Conservation (phyloP, 2,329 filamentous ascomycete genomes). For the Xylariaceae sp. region DNA sequence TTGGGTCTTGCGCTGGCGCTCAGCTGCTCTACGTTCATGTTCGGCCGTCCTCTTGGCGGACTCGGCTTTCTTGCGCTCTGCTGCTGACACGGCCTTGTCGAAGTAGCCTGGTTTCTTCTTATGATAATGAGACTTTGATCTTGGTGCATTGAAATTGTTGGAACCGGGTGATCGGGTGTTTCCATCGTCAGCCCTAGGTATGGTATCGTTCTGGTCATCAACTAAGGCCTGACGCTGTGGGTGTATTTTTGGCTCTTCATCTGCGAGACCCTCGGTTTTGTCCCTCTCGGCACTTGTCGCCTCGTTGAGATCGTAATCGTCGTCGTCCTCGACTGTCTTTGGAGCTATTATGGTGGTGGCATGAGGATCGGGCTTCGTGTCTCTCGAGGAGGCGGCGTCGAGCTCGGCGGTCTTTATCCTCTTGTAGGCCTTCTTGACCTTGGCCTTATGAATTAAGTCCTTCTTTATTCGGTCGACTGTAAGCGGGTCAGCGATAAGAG, state of each 20-base stretch:
- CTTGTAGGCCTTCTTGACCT: conserved; percentile 87
- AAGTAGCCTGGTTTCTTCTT: conserved; percentile 53
- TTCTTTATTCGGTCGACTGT: conserved; percentile 85
- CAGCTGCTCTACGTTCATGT: conserved; percentile 50
- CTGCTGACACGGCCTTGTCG: conserved; percentile 58
- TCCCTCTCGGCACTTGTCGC: not conserved
- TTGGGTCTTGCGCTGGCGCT: conserved; percentile 64
- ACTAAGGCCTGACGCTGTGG: conserved; percentile 42
- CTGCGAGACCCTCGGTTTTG: conserved; percentile 13
- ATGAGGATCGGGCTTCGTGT: conserved; percentile 5
- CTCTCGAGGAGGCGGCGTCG: conserved; percentile 17
- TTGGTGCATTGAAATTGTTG: conserved; percentile 8
- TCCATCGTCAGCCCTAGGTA: not conserved
- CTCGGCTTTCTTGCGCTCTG: conserved; percentile 37
- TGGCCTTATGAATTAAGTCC: conserved; percentile 85
- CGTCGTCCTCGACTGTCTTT: not conserved
- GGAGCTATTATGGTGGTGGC: conserved; percentile 12
- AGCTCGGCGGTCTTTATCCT: conserved; percentile 69
- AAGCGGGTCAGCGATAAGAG: not conserved
- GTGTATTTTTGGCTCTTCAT: conserved; percentile 33
- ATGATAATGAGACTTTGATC: too few species aligned
- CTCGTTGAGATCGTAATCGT: not conserved
- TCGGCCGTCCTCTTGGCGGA: conserved; percentile 36
- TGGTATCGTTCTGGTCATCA: conserved; percentile 25
- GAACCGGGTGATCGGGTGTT: not conserved